A percentile compares a stretch with the other conserved stretches of the same genome.
Conservation (phyloP, 1,284 basidiomycete species). For the Megacollybia platyphylla region DNA sequence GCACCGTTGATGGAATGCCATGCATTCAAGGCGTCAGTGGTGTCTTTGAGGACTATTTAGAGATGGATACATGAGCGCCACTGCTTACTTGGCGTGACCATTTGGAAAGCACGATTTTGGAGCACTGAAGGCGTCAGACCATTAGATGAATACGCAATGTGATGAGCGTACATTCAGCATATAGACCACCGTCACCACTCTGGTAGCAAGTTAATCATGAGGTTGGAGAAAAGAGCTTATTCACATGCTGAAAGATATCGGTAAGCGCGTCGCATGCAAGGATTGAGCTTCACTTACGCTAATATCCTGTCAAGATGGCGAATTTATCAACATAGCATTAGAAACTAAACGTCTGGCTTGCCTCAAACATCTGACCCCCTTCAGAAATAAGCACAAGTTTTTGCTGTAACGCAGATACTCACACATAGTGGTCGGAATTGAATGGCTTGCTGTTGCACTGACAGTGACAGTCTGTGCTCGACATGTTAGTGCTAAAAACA, state of each 20-base stretch:
- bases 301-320: constrained; percentile 28
- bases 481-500: too few relatives aligned
- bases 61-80: background rate
- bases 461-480: constrained; percentile 19
- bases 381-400: background rate
- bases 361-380: constrained; percentile 51
- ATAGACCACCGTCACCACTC: constrained; percentile 50
- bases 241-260: constrained; percentile 24
- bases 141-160: background rate
- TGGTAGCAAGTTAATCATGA: constrained; percentile 11
- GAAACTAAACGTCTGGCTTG: constrained; percentile 5
- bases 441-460: constrained; percentile 31
- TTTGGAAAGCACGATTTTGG: constrained; percentile 49
- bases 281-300: constrained; percentile 24
- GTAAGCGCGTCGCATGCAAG: background rate
- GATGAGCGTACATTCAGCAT: constrained; percentile 33
- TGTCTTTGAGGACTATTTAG: constrained; percentile 19
- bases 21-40: constrained; percentile 30
- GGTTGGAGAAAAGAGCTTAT: constrained; percentile 6
- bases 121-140: constrained; percentile 23
- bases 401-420: background rate
- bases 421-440: constrained; percentile 40
- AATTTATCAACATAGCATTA: background rate
- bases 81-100: constrained; percentile 32
- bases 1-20: constrained; percentile 43